Conservation (phyloP, 2,329 filamentous ascomycete species). For the Xylaria sp. region DNA sequence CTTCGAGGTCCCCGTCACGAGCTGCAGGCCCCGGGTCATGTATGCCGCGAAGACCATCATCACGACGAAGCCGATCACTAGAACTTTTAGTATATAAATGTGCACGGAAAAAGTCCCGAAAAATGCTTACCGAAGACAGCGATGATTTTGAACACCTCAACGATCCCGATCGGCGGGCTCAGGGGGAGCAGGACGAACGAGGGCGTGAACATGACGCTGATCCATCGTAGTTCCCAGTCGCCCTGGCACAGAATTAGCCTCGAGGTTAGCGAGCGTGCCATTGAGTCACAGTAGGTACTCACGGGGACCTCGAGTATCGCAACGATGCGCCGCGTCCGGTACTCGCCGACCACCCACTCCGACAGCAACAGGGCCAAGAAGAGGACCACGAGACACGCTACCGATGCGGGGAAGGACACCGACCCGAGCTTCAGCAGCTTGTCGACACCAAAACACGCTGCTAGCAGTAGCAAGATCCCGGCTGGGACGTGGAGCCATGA, state of each 20-base stretch:
- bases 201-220: slow-evolving; percentile 61
- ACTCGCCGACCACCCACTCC: slow-evolving; percentile 51
- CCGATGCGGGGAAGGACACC: slow-evolving; percentile 61
- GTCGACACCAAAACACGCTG: slow-evolving; percentile 48
- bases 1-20: slow-evolving; percentile 55
- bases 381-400: slow-evolving; percentile 59
- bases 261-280: fast-evolving
- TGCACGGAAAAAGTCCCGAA: background rate
- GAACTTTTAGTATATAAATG: slow-evolving; percentile 1
- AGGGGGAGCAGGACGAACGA: slow-evolving; percentile 62
- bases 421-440: slow-evolving; percentile 48
- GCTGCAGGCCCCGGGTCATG: slow-evolving; percentile 56
- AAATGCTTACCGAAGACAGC: slow-evolving; percentile 55
- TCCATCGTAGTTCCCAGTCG: slow-evolving; percentile 60
- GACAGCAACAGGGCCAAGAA: slow-evolving; percentile 53
- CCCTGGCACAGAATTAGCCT: slow-evolving; percentile 43
- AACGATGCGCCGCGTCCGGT: slow-evolving; percentile 52
- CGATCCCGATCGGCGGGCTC: slow-evolving; percentile 54
- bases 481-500: slow-evolving; percentile 57
- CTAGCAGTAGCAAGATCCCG: slow-evolving; percentile 45
- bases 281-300: slow-evolving; percentile 20
- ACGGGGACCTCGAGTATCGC: slow-evolving; percentile 57
- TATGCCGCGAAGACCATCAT: slow-evolving; percentile 58
- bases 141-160: slow-evolving; percentile 62
- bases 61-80: slow-evolving; percentile 58